Conservation (phyloP, 2,329 filamentous ascomycete species). For the Aspergillus ochraceoroseus region DNA sequence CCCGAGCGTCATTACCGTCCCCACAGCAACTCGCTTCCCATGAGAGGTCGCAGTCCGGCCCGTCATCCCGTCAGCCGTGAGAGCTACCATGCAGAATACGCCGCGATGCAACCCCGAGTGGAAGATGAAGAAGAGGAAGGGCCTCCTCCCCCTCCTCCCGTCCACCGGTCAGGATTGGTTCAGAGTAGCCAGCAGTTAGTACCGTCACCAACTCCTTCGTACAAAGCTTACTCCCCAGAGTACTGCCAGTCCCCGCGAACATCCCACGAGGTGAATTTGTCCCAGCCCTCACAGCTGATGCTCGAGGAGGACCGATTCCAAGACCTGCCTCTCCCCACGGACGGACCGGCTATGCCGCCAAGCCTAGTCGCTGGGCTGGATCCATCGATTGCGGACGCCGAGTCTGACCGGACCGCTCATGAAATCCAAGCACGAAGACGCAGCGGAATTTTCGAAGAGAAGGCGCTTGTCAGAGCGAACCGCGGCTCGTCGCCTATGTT, state of each 20-base stretch:
- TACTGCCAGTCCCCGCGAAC: slow-evolving; percentile 20
- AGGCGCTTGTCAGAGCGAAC: slow-evolving; percentile 23
- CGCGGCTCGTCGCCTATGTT: slow-evolving; percentile 22
- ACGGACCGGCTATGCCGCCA: slow-evolving; percentile 34
- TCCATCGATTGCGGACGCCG: slow-evolving; percentile 27
- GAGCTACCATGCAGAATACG: slow-evolving; percentile 37
- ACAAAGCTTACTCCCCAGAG: slow-evolving; percentile 30
- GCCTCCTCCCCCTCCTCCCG: slow-evolving; percentile 36
- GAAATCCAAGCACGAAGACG: slow-evolving; percentile 28
- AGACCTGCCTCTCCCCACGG: slow-evolving; percentile 26
- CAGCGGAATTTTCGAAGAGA: slow-evolving; percentile 28
- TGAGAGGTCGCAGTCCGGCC: slow-evolving; percentile 20
- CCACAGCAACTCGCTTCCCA: slow-evolving; percentile 28
- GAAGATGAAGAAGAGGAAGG: slow-evolving; percentile 44
- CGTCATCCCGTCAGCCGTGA: slow-evolving; percentile 25
- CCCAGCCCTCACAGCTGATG: slow-evolving; percentile 26
- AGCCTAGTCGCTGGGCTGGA: slow-evolving; percentile 44
- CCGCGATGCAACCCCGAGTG: slow-evolving; percentile 47
- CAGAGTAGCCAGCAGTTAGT: slow-evolving; percentile 26
- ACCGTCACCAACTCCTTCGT: slow-evolving; percentile 23
- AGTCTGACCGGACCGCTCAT: slow-evolving; percentile 27
- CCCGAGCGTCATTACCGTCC: slow-evolving; percentile 22
- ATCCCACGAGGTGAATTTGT: slow-evolving; percentile 21
- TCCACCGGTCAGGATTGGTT: slow-evolving; percentile 33
- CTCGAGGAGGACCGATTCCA: slow-evolving; percentile 21